Base-by-base conservation (phyloP, 345 rosid species). In the Salix exigua region DNA sequence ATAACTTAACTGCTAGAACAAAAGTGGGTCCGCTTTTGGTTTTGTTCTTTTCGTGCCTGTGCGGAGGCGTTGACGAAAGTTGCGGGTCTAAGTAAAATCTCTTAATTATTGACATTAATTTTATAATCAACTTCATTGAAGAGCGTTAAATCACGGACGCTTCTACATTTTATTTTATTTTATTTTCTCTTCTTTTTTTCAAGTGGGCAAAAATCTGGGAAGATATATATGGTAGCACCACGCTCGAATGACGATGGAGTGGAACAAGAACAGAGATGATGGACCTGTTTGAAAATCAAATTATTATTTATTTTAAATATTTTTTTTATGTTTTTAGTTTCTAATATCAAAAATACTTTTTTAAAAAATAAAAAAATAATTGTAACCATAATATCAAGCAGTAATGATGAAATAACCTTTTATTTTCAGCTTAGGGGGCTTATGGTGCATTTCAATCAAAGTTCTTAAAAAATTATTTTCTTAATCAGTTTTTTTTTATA, bases 41-140 rank as follows among this genome's bases (percentile, higher is more conserved):
- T 14, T 37, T 71, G n/a, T 38, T 65, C 25, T 7, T 42, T 21
- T 68, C 65, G 46, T 40, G 37, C 4, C 60, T 19, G 25, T 21
- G 68, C 31, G 77, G 37, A 40, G 80, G 83, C 84, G 88, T 86
- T 87, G 92, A 87, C 92, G 6, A 76, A n/a, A 53, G 31, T 0
- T 44, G 35, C 30, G 75, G 30, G n/a, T 58, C 66, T 19, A 61
- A 79, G 85, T 75, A 75, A 77, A 86, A 74, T 31, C 18, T 37
- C 40, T 31, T 21, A 21, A 53, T 30, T 19, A 30, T n/a, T 19
- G 74, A 14, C 16, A 55, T 21, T 69, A 51, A 51, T 37, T 40
- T 60, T 25, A 60, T 37, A 38, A 51, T 55, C 62, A 19, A 62
- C 44, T 37, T 19, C 33, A n/a, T 26, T 28, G 7, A 6, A 18